These are phyloP conservation scores for Diaporthe citriasiana DNA, from an alignment of 2,329 filamentous ascomycete species.

Conservation along the genomic window DNA sequence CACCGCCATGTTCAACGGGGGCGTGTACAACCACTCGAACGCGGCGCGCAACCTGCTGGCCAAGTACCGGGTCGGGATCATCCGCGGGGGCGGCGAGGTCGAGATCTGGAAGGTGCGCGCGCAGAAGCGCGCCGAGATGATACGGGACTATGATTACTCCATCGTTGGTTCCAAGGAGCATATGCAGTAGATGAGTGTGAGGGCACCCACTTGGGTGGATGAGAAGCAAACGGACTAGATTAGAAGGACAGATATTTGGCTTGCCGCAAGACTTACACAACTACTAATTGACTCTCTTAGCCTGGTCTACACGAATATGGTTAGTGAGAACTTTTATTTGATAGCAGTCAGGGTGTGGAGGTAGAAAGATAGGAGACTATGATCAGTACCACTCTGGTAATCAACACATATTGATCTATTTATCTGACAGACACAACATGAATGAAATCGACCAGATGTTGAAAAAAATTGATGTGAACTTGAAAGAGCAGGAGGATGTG, in stretches of 20 bases:
- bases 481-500: too few species aligned
- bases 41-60: constrained; percentile 90
- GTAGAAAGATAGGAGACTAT: too few species aligned
- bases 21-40: constrained; percentile 91
- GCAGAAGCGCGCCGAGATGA: constrained; percentile 55
- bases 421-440: too few species aligned
- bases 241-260: background rate
- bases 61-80: constrained; percentile 88
- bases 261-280: background rate
- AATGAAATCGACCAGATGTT: too few species aligned
- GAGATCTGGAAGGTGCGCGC: constrained; percentile 83
- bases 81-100: constrained; percentile 88
- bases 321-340: too few species aligned
- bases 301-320: background rate
- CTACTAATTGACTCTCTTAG: background rate
- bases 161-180: constrained; percentile 29
- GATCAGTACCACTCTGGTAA: too few species aligned
- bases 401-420: too few species aligned
- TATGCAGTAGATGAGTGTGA: background rate
- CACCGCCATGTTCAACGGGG: constrained; percentile 91
- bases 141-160: constrained; percentile 37
- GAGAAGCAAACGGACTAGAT: background rate
- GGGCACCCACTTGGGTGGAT: background rate
- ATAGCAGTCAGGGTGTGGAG: too few species aligned
- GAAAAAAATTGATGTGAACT: too few species aligned